Evolutionary conservation across 2,329 filamentous ascomycete species (phyloP), one percentile per base, ranked within the genome.

Genomic region (Dactylellina leptospora): DNA sequence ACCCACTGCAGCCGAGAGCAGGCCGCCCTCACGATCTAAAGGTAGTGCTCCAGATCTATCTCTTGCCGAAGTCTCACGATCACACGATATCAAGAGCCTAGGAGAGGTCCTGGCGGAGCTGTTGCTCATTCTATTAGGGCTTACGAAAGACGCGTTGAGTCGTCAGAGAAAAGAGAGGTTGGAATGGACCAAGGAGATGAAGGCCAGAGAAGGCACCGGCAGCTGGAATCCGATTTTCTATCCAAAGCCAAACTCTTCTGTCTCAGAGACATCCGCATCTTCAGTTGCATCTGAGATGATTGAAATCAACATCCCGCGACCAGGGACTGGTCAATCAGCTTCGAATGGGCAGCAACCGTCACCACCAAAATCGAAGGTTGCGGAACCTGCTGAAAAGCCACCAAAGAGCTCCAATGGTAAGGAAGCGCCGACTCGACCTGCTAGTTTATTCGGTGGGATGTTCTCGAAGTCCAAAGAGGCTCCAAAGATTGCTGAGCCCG

Each of bases 161-260:
- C 58, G 68, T 22, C 68, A 72, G 40, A 58, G 68, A 27, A 72
- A 59, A 13, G 68, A 72, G 28, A 63, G 68, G n/a, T 40, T 72
- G 4, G 60, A 64, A 33, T 72, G 68, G 68, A 40, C 45, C 3
- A 72, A 64, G 25, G 68, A 72, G 18, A 64, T 64, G 58, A 72
- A 72, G 18, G 18, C 59, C 40, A 58, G 68, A 4, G 68, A 72
- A 33, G 68, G 68, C 11, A 70, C 55, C 13, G 50, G 68, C 42
- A 63, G 51, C 68, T 72, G 68, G 60, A 72, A 55, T 27, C 51
- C 68, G 13, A 33, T 53, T 36, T 72, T 64, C 38, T 63, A 64
- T 33, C 58, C 68, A 9, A 53, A 64, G 10, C 50, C 68, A 1
- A 63, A 53, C 11, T 59, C 68, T 10, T 27, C 68, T 33, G 59